Evolutionary conservation across 2,329 filamentous ascomycete genomes (phyloP), one percentile per base, ranked within the genome.

Genomic region (Hypoxylon sp.): DNA sequence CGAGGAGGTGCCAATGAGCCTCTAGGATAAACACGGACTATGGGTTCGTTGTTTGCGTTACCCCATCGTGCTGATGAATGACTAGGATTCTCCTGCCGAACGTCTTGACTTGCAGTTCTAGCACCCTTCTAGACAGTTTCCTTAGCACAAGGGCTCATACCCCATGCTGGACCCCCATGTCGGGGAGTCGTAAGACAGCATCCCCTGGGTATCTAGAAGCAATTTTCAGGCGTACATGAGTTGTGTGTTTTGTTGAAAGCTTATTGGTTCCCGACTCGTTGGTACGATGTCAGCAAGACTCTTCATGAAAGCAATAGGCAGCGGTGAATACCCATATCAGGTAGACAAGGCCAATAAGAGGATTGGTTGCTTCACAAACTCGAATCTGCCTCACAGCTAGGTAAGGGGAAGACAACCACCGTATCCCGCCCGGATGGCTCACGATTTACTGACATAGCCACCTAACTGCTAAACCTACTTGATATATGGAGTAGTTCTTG

Each of bases 241-340:
- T 26, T 53, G 31, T 53, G 31, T 8, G 53, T 11, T 47, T 52
- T 26, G 8, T 5, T 26, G 46, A 22, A 35, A 26, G 14, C 33
- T 55, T 31, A 63, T 68, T 70, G 68, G 68, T 42, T 69, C 56
- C 69, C 63, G 22, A 1, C 22, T 14, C 5, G 42, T 48, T 58
- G 60, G 60, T 48, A 33, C 29, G 52, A 22, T 26, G 35, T 54
- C 53, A 44, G 66, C 37, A 56, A 52, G 50, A 55, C 17, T 46
- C 26, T 26, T 37, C 22, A 26, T n/a, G 31, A 48, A 48, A 26
- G 46, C 24, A 11, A 33, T 31, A 50, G 37, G 19, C 44, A 50
- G 46, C 33, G 24, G 24, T 57, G 50, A 35, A 47, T 56, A 44
- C 33, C 29, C 33, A 44, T 19, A 26, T 13, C 37, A 47, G 39